Base-by-base conservation (phyloP, 805 yeast genomes). In the Candida yuanshanica region DNA sequence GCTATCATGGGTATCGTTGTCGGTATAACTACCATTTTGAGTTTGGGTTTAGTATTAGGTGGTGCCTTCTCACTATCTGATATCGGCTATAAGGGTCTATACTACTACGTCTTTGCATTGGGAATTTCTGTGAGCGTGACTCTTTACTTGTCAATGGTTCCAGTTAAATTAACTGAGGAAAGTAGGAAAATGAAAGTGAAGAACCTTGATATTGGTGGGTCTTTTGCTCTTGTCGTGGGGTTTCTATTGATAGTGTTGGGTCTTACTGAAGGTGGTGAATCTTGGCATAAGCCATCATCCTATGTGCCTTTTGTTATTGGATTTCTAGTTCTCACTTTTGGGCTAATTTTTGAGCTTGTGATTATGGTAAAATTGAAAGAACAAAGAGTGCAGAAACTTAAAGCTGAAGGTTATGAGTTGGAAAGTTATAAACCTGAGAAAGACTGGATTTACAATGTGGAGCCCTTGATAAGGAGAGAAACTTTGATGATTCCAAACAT, bases 301-400 rank as follows among this genome's bases (percentile, higher is more conserved):
- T 70, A 69, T 45, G 69, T 68, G 13, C 63, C 75, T 0, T 44
- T 72, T 1, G 54, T 65, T 2, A 41, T 72, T 38, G 75, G 75
- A 1, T 37, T 63, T 9, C 14, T 66, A 3, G 39, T 63, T n/a
- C 36, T 66, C 5, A 17, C 55, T 7, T 20, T 37, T 5, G 59
- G 55, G 31, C 46, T 62, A 21, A 18, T 55, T 5, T 65, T 56
- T 53, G 76, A 71, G 49, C 42, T 48, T 10, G 45, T 42, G n/a
- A 50, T 44, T 41, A 44, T 51, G 33, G 47, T 42, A 35, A 26
- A 26, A 12, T 56, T 7, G 24, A 22, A 22, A 22, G 24, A 26
- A 26, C 14, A 26, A 12, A 10, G 14, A 6, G n/a, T 6, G n/a
- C 14, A 6, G 7, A 26, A 26, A 26, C 13, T 6, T 26, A 9